Evolutionary conservation across 2,329 filamentous ascomycete species (phyloP), one percentile per base, ranked within the genome.

Genomic region (Ascochyta fabae): DNA sequence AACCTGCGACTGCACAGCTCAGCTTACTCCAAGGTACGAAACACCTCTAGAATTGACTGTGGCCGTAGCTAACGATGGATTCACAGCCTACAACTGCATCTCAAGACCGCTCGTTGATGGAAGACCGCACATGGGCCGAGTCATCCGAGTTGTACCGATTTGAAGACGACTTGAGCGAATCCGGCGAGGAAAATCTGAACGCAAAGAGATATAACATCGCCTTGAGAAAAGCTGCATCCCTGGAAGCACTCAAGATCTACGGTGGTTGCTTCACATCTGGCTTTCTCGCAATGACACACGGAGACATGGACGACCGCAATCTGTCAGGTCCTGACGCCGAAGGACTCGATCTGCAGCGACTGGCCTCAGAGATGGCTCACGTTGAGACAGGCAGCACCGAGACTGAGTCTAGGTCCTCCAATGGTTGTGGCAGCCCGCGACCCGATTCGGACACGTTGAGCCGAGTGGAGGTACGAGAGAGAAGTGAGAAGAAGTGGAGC

Each of bases 391-490:
- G 55, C 46, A 60, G 60, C 36, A 49, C 50, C 34, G 46, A 56
- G 41, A 57, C 60, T 16, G 27, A 31, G 0, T 66, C 59, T 26
- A 59, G 59, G 53, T 50, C 50, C 48, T 50, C 60, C 23, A 31
- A 36, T 35, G 58, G 41, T 49, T 64, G 57, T 33, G 69, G 69
- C 8, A 68, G 61, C 43, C 67, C 66, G n/a, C 58, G 66, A 31
- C 62, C 72, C 23, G 73, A 73, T 22, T 75, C 72, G 19, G 70
- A 72, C 48, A 73, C 71, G 0, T 53, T 74, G 55, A 63, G 65
- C 58, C 46, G 49, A 31, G 19, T 58, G 54, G 56, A 61, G 33
- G 36, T 57, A 47, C 36, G 64, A 46, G 22, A 65, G 47, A 46
- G 58, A 42, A 47, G 55, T 38, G 47, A 49, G 58, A 43, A 58